Conservation (phyloP, 2,329 filamentous ascomycete genomes). For the Pseudocercospora macadamiae region DNA sequence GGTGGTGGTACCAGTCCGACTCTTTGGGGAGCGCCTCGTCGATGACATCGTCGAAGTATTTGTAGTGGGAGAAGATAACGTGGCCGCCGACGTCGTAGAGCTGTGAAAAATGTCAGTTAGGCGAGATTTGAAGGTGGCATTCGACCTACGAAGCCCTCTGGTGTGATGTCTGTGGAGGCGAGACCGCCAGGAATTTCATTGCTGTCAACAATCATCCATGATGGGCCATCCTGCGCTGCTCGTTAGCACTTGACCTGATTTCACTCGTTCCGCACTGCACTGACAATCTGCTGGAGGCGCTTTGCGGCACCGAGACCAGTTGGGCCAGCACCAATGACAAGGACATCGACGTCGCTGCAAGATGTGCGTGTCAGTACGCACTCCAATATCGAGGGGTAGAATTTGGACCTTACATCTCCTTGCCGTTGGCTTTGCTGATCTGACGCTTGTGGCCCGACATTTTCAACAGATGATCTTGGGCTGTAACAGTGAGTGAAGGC, state of each 20-base stretch:
- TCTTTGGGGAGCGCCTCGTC: conserved; percentile 93
- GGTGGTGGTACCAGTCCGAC: conserved; percentile 95
- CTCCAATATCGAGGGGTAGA: background rate
- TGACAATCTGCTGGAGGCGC: conserved; percentile 91
- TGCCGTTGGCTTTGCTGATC: conserved; percentile 39
- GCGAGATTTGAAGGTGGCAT: background rate
- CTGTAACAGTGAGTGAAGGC: background rate
- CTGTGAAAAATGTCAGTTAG: conserved; percentile 51
- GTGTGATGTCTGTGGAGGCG: conserved; percentile 90
- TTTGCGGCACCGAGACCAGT: conserved; percentile 98
- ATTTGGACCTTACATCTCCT: conserved; percentile 36
- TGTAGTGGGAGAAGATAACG: conserved; percentile 99
- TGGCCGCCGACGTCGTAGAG: conserved; percentile 98
- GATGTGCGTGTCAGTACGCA: background rate
- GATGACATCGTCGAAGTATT: conserved; percentile 99
- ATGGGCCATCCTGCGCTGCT: conserved; percentile 72
- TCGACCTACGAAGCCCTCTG: conserved; percentile 89
- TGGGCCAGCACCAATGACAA: conserved; percentile 96
- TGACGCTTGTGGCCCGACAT: conserved; percentile 34
- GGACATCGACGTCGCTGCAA: conserved; percentile 85
- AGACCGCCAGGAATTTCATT: conserved; percentile 92
- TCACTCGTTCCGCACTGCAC: conserved; percentile 8
- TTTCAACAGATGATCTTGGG: conserved; percentile 10
- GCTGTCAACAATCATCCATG: conserved; percentile 94
- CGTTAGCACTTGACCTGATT: conserved; percentile 12